These are phyloP conservation scores for Talaromyces sp. DNA, from an alignment of 2,329 filamentous ascomycete genomes.

Conservation along the genomic window DNA sequence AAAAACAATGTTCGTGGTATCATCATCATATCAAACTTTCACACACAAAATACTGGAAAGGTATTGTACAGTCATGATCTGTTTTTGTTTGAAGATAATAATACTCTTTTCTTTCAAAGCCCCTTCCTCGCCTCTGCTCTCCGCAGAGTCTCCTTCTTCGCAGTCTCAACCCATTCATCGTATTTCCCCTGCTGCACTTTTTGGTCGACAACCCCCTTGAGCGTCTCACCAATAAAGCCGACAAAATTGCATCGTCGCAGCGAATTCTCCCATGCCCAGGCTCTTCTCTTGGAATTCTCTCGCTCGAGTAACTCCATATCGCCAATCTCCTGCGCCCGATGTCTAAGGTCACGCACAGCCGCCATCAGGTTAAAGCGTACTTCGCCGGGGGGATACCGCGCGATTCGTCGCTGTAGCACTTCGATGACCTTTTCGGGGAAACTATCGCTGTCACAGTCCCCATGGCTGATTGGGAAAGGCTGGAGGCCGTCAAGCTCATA, in stretches of 20 bases:
- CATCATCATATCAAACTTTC: not conserved
- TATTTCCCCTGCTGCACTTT: conserved; percentile 68
- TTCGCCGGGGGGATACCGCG: conserved; percentile 77
- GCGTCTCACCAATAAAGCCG: conserved; percentile 83
- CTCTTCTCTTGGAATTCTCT: conserved; percentile 77
- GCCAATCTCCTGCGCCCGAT: conserved; percentile 73
- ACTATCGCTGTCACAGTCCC: conserved; percentile 61
- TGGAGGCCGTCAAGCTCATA: conserved; percentile 97
- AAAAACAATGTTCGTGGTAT: not conserved
- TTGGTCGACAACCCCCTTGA: conserved; percentile 74
- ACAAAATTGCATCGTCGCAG: conserved; percentile 92
- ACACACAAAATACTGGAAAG: not conserved
- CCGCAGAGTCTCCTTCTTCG: conserved; percentile 40
- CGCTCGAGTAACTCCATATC: conserved; percentile 72
- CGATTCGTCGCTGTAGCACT: conserved; percentile 80
- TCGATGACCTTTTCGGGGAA: conserved; percentile 80
- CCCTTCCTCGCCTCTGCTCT: conserved; percentile 30
- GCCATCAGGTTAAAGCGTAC: conserved; percentile 95
- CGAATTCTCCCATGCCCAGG: conserved; percentile 94
- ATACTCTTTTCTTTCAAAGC: not conserved
- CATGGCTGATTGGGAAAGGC: conserved; percentile 86
- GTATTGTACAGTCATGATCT: not conserved
- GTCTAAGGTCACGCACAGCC: conserved; percentile 78
- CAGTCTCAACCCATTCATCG: conserved; percentile 76
- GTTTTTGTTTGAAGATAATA: not conserved